Percentiles rank a stretch among this genome's conserved stretches.
phyloP scores from a whole-genome alignment of 805 yeast species.

The Saturnispora besseyi region DNA sequence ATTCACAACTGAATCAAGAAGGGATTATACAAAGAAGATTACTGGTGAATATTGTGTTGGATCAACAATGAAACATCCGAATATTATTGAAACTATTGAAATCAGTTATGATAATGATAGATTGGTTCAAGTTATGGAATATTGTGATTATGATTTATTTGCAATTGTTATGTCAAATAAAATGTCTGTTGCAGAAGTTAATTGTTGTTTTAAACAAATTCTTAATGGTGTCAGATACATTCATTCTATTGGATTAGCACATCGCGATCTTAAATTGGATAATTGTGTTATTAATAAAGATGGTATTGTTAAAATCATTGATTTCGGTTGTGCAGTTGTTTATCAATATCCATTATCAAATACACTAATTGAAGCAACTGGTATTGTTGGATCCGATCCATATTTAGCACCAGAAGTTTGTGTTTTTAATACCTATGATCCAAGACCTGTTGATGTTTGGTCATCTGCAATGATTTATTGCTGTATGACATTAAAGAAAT shows the following conservation, averaged over 20 bases:
- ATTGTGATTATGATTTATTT: slow-evolving; percentile 85
- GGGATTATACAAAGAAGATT: slow-evolving; percentile 86
- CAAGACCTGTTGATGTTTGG: slow-evolving; percentile 93
- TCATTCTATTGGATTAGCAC: slow-evolving; percentile 81
- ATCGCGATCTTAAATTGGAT: slow-evolving; percentile 84
- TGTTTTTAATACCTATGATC: slow-evolving; percentile 74
- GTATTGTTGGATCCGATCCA: slow-evolving; percentile 85
- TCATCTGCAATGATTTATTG: slow-evolving; percentile 84
- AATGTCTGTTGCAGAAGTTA: slow-evolving; percentile 70
- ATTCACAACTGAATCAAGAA: slow-evolving; percentile 60
- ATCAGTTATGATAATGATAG: slow-evolving; percentile 78
- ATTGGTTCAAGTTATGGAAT: slow-evolving; percentile 88
- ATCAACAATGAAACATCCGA: slow-evolving; percentile 79
- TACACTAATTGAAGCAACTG: slow-evolving; percentile 64
- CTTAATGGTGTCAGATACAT: slow-evolving; percentile 72
- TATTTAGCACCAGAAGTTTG: slow-evolving; percentile 89
- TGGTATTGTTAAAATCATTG: slow-evolving; percentile 85
- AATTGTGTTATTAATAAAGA: slow-evolving; percentile 78
- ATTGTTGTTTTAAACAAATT: slow-evolving; percentile 85
- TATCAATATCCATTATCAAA: slow-evolving; percentile 79
- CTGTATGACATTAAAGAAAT: slow-evolving; percentile 84
- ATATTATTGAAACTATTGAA: slow-evolving; percentile 85
- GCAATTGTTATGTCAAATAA: slow-evolving; percentile 92
- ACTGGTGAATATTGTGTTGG: slow-evolving; percentile 95
- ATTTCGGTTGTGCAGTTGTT: slow-evolving; percentile 90